Base-by-base conservation (phyloP, 2,329 filamentous ascomycete genomes). In the Cyclaneusma minus region DNA sequence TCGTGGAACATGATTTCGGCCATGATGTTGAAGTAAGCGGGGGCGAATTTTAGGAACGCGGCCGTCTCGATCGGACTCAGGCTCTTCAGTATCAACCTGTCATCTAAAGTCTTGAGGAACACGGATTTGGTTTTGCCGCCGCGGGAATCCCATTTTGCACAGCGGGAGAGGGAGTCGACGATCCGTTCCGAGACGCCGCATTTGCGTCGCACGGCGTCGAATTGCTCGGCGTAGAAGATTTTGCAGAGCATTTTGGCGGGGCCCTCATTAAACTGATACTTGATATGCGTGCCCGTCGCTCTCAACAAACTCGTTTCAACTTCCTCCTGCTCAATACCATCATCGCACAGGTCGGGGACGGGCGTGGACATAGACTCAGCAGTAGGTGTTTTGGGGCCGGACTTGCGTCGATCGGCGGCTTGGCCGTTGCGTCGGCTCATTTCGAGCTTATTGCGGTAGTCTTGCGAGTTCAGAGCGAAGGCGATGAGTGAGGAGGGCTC, bases 71-170 rank as follows among this genome's bases (percentile, higher is more conserved):
- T 75, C 2, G 82, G 74, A 2, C 85, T 87, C 7, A 98, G 60
- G 0, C 81, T 85, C 58, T 92, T 50, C 13, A 50, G 34, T 6
- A 98, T 80, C 35, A 98, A 76, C 18, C 89, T 75, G 44, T 94
- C 85, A 50, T 98, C 89, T 13, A 94, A 62, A 0, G 89, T 98
- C 55, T 95, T 98, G 36, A 98, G 58, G 50, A 98, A 98, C 4
- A 98, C 75, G 0, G 85, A 94, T 47, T 94, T 94, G 2, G 87
- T 94, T 55, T 98, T 98, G 38, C 89, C 89, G 13, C 89, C 91
- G 47, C 92, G 92, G 3, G 83, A 93, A 52, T 98, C 89, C 81
- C 87, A 98, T 50, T 95, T 94, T 12, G 92, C 66, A 52, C 91
- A 98, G 12, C 89, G 73, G 6, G 89, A 95, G 13, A 98, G 60